Conservation (phyloP, 768 basidiomycete species). For the Ramaria sp. region DNA sequence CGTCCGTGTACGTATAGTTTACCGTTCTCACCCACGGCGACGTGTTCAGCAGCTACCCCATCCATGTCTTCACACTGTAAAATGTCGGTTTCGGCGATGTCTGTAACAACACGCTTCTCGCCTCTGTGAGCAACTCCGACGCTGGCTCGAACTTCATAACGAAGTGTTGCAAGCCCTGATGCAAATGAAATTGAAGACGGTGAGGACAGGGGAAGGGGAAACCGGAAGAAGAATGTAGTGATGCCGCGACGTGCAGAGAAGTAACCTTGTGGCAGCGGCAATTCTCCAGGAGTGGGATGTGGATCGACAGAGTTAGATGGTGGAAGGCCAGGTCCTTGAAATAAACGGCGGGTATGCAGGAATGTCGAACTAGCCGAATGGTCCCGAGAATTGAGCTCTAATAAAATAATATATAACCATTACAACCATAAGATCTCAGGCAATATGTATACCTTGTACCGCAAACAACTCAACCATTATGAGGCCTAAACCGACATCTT, state of each 20-base stretch:
- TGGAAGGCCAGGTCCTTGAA: slow-evolving; percentile 73
- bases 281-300: slow-evolving; percentile 46
- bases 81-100: slow-evolving; percentile 50
- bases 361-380: slow-evolving; percentile 76
- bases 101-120: slow-evolving; percentile 57
- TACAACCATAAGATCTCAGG: slow-evolving; percentile 2
- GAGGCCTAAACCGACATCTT: slow-evolving; percentile 52
- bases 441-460: slow-evolving; percentile 43
- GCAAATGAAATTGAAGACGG: slow-evolving; percentile 68
- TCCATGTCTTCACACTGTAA: slow-evolving; percentile 52
- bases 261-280: slow-evolving; percentile 52
- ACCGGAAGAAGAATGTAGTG: slow-evolving; percentile 73
- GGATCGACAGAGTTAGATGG: slow-evolving; percentile 76
- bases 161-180: slow-evolving; percentile 52
- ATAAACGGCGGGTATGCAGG: slow-evolving; percentile 55
- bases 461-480: slow-evolving; percentile 75
- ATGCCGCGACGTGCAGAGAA: slow-evolving; percentile 64
- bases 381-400: slow-evolving; percentile 68
- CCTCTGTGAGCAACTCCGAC: slow-evolving; percentile 69
- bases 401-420: not conserved
- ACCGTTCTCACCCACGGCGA: slow-evolving; percentile 65
- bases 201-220: slow-evolving; percentile 55
- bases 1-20: slow-evolving; percentile 70
- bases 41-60: slow-evolving; percentile 12
- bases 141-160: slow-evolving; percentile 65